A percentile compares a stretch with the other conserved stretches of the same genome.
Conservation (phyloP, 2,329 filamentous ascomycete species). For the Pyrenochaeta sp. region DNA sequence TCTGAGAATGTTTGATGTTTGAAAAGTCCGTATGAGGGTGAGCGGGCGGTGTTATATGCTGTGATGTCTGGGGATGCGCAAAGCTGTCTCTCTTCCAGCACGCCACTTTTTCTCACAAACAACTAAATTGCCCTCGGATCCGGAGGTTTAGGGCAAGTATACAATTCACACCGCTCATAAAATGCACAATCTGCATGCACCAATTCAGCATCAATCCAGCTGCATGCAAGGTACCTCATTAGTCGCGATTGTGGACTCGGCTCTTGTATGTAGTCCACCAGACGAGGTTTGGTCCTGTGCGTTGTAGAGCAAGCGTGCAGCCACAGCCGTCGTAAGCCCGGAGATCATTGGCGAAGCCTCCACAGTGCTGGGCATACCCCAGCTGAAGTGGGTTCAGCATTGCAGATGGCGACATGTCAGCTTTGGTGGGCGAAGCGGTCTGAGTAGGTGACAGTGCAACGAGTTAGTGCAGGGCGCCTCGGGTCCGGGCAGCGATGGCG, state of each 20-base stretch:
- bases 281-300: not conserved
- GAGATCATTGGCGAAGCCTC: constrained; percentile 1
- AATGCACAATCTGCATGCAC: not conserved
- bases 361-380: not conserved
- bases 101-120: not conserved
- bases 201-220: not conserved
- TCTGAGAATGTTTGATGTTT: not conserved
- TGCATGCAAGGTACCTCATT: not conserved
- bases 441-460: not conserved
- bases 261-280: not conserved
- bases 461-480: not conserved
- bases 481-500: not conserved
- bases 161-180: not conserved
- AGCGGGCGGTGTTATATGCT: constrained; percentile 3
- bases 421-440: constrained; percentile 1
- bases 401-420: not conserved
- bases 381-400: not conserved
- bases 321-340: not conserved
- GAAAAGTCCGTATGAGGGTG: constrained; percentile 3
- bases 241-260: not conserved
- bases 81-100: not conserved
- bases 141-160: not conserved
- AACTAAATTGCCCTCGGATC: not conserved
- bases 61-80: not conserved
- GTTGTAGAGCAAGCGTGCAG: not conserved